phyloP scores from a whole-genome alignment of 306 rosid genomes.

The Astragalus membranaceus region DNA sequence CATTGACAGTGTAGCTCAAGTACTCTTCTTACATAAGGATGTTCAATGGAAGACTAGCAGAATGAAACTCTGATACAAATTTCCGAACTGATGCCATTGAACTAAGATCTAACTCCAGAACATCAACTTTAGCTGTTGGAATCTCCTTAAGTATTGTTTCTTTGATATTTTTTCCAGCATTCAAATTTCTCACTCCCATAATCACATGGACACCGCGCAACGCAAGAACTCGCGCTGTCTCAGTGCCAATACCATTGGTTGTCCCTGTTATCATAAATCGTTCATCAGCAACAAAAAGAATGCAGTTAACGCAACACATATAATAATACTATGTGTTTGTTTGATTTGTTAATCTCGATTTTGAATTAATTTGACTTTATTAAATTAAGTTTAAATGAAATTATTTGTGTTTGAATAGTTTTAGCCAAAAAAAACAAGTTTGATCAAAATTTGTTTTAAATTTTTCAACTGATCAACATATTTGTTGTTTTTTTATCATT shows the following conservation, averaged over 20 bases:
- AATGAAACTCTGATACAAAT: constrained; percentile 53
- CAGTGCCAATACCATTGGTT: constrained; percentile 76
- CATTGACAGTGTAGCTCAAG: neutral
- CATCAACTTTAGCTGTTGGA: constrained; percentile 69
- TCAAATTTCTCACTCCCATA: constrained; percentile 64
- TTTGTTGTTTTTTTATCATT: too few species aligned
- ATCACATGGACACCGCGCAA: constrained; percentile 79
- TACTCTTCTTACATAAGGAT: constrained; percentile 63
- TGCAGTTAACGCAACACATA: too few species aligned
- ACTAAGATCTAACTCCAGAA: constrained; percentile 74
- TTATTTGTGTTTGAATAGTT: too few species aligned
- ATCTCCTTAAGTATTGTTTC: constrained; percentile 55
- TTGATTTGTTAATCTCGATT: too few species aligned
- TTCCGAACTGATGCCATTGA: constrained; percentile 60
- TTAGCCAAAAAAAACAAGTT: too few species aligned
- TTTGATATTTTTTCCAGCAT: constrained; percentile 41
- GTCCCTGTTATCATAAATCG: constrained; percentile 47
- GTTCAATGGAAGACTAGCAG: constrained; percentile 57
- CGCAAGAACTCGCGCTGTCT: constrained; percentile 79
- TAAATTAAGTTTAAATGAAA: too few species aligned
- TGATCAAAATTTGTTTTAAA: too few species aligned
- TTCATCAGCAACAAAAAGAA: neutral
- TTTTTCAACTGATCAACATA: too few species aligned
- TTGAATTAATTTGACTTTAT: too few species aligned
- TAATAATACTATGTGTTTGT: too few species aligned